A percentile compares a stretch with the other conserved stretches of the same genome.
phyloP scores from a whole-genome alignment of 1,284 basidiomycete genomes.

The Malassezia cuniculi region DNA sequence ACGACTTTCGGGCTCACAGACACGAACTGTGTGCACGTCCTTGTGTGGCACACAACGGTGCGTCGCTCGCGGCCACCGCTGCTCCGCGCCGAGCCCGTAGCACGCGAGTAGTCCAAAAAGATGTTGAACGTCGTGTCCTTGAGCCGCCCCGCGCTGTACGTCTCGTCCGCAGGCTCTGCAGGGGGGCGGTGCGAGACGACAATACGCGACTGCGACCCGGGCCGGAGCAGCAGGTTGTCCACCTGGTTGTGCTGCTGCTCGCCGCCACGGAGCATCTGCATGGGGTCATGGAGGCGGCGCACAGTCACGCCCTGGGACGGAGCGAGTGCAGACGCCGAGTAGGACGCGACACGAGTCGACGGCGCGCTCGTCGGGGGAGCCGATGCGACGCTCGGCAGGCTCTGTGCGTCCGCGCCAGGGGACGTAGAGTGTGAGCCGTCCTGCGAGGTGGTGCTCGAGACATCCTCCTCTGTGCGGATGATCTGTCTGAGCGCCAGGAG shows the following conservation, averaged over 20 bases:
- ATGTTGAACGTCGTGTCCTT: slow-evolving; percentile 47
- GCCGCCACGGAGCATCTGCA: slow-evolving; percentile 27
- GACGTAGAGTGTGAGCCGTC: slow-evolving; percentile 37
- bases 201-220: slow-evolving; percentile 49
- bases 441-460: slow-evolving; percentile 20
- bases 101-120: slow-evolving; percentile 47
- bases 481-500: slow-evolving; percentile 5
- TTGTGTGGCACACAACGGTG: slow-evolving; percentile 45
- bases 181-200: slow-evolving; percentile 48
- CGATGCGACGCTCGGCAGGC: slow-evolving; percentile 1
- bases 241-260: slow-evolving; percentile 46
- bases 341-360: slow-evolving; percentile 7
- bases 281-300: slow-evolving; percentile 11
- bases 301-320: background rate
- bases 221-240: slow-evolving; percentile 49
- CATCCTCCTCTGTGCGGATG: slow-evolving; percentile 1
- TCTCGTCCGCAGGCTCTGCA: slow-evolving; percentile 34
- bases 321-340: slow-evolving; percentile 10
- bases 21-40: slow-evolving; percentile 50
- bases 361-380: background rate
- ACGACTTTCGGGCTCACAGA: slow-evolving; percentile 45
- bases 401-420: slow-evolving; percentile 12
- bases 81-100: slow-evolving; percentile 28
- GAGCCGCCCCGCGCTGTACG: slow-evolving; percentile 44
- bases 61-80: slow-evolving; percentile 43